These are phyloP conservation scores for Amauroascus verrucosus DNA, from an alignment of 2,329 filamentous ascomycete species.

Conservation along the genomic window DNA sequence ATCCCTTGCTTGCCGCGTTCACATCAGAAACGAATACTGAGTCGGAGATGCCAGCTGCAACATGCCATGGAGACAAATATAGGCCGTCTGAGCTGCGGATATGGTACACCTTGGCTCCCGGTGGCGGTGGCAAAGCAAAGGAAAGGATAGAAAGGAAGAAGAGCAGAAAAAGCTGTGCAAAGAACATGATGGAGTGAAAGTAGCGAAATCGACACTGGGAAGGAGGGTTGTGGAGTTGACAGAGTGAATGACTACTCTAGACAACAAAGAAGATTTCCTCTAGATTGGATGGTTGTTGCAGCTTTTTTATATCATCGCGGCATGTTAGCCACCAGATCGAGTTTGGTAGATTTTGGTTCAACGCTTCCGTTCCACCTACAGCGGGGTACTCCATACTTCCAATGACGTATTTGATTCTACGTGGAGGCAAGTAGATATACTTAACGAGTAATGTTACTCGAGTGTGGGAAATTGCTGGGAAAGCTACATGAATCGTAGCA, in stretches of 20 bases:
- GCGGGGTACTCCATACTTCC: constrained; percentile 2
- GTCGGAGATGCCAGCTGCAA: constrained; percentile 33
- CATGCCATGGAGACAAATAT: constrained; percentile 32
- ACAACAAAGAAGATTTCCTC: neutral
- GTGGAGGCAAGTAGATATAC: neutral
- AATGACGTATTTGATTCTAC: neutral
- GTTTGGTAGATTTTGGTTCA: neutral
- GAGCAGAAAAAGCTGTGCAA: constrained; percentile 8
- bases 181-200: neutral
- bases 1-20: constrained; percentile 21
- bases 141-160: constrained; percentile 19
- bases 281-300: neutral
- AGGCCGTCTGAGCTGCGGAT: constrained; percentile 30
- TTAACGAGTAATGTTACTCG: neutral
- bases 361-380: neutral
- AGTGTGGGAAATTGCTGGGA: neutral
- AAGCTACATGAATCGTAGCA: neutral
- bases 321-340: neutral
- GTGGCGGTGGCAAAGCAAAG: constrained; percentile 20
- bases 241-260: neutral
- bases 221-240: neutral
- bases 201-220: neutral
- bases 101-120: constrained; percentile 21
- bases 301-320: neutral
- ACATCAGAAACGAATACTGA: constrained; percentile 26